Evolutionary conservation across 257 asterid genomes (phyloP).

Genomic region (Misopates orontium): DNA sequence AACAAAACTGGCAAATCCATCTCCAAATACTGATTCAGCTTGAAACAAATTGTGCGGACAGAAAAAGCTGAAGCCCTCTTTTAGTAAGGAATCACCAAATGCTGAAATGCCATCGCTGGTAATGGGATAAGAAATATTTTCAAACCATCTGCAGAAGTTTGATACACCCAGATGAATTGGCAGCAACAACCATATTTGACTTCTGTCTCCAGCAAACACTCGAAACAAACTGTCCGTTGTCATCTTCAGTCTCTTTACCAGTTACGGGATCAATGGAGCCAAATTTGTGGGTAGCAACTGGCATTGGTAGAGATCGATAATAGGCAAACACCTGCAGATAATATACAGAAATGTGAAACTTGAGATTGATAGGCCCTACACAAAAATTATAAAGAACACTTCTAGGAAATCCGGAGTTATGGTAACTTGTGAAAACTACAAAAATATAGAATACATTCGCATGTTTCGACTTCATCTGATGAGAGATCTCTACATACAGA

Average conservation of each 20-base stretch:
- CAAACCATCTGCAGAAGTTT: conserved; percentile 76
- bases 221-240: conserved; percentile 84
- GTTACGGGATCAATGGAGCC: conserved; percentile 84
- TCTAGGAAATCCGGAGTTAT: conserved; percentile 9
- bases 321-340: conserved; percentile 67
- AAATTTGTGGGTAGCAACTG: conserved; percentile 75
- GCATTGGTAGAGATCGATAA: conserved; percentile 80
- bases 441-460: neutral
- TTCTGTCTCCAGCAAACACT: conserved; percentile 93
- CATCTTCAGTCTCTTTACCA: conserved; percentile 76
- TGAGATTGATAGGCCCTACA: conserved; percentile 18
- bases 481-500: neutral
- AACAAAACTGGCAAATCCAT: neutral
- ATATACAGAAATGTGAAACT: conserved; percentile 4
- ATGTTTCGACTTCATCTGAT: neutral
- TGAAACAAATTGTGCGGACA: neutral
- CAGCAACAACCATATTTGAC: conserved; percentile 74
- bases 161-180: conserved; percentile 83
- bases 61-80: conserved; percentile 6
- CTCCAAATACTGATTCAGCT: conserved; percentile 9
- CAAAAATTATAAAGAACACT: neutral
- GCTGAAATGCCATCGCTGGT: conserved; percentile 2
- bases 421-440: neutral
- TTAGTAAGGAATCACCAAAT: neutral
- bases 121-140: conserved; percentile 23